phyloP scores from a whole-genome alignment of 768 basidiomycete species.

The Lactarius akahatsu region DNA sequence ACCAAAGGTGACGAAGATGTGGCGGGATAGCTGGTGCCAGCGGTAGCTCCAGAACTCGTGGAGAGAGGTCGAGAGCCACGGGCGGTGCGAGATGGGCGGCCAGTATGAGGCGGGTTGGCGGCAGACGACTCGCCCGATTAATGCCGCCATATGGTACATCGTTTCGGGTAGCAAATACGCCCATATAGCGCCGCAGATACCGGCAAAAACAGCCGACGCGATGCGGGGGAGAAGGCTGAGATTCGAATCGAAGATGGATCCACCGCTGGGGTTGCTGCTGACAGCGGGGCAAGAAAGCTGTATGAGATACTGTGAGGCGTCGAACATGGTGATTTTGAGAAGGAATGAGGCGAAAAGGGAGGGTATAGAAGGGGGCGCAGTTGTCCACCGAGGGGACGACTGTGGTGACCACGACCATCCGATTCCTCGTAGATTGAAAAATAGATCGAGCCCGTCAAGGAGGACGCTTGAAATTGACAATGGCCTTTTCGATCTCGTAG shows the following conservation, averaged over 20 bases:
- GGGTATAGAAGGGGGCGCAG: background rate
- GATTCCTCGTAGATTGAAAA: conserved; percentile 19
- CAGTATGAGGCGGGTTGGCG: no score
- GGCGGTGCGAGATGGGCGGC: no score
- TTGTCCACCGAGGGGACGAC: background rate
- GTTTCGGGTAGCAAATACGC: conserved; percentile 14
- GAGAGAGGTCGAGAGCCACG: conserved; percentile 35
- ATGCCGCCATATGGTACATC: conserved; percentile 28
- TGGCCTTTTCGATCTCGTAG: background rate
- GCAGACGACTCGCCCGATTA: conserved; percentile 10
- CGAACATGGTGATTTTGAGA: conserved; percentile 1
- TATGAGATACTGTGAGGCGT: conserved; percentile 2
- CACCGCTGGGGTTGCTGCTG: background rate
- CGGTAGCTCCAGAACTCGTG: conserved; percentile 40
- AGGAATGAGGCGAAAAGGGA: background rate
- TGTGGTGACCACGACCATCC: background rate
- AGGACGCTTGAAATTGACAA: conserved; percentile 2
- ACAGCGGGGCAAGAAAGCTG: conserved; percentile 3
- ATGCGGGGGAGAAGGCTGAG: background rate
- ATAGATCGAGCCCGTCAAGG: conserved; percentile 16
- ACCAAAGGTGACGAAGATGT: conserved; percentile 36
- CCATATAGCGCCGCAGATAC: conserved; percentile 15
- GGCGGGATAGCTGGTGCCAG: conserved; percentile 29
- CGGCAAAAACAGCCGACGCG: background rate
- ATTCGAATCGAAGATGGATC: no score